Evolutionary conservation across 495 filamentous ascomycete species (phyloP).

Genomic region (Massariosphaeria phaeospora): DNA sequence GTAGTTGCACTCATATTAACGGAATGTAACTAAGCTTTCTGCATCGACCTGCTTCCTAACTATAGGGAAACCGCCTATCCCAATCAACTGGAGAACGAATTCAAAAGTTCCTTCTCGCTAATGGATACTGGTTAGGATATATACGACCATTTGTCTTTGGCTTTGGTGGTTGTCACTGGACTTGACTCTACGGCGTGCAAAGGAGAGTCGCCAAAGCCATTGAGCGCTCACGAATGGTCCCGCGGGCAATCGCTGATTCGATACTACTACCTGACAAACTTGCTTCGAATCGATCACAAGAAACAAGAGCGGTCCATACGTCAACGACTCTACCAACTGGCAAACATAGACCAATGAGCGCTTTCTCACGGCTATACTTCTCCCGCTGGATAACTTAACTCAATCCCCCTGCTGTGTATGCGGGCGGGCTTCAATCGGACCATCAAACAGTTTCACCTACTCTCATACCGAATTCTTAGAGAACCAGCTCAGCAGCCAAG

Average conservation of each 20-base stretch:
- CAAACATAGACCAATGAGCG: conserved; percentile 51
- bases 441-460: conserved; percentile 30
- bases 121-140: conserved; percentile 29
- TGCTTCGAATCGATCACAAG: conserved; percentile 11
- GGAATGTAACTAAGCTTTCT: conserved; percentile 19
- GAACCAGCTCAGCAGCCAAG: conserved; percentile 18
- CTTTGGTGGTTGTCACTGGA: conserved; percentile 29
- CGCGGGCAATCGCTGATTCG: conserved; percentile 3
- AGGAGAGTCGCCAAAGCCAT: too few species aligned
- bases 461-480: conserved; percentile 33
- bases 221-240: too few species aligned
- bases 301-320: conserved; percentile 49
- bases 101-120: conserved; percentile 10
- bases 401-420: conserved; percentile 16
- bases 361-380: conserved; percentile 29
- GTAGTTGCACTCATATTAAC: neutral
- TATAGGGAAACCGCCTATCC: conserved; percentile 29
- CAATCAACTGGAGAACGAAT: conserved; percentile 31
- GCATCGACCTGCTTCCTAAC: conserved; percentile 30
- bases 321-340: conserved; percentile 61
- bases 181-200: conserved; percentile 14
- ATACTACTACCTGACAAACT: too few species aligned
- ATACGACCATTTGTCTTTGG: conserved; percentile 28
- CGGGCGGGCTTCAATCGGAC: conserved; percentile 33
- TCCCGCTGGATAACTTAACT: conserved; percentile 16